These are phyloP conservation scores for Podospora tetraspora DNA, from an alignment of 495 filamentous ascomycete species.

Conservation along the genomic window DNA sequence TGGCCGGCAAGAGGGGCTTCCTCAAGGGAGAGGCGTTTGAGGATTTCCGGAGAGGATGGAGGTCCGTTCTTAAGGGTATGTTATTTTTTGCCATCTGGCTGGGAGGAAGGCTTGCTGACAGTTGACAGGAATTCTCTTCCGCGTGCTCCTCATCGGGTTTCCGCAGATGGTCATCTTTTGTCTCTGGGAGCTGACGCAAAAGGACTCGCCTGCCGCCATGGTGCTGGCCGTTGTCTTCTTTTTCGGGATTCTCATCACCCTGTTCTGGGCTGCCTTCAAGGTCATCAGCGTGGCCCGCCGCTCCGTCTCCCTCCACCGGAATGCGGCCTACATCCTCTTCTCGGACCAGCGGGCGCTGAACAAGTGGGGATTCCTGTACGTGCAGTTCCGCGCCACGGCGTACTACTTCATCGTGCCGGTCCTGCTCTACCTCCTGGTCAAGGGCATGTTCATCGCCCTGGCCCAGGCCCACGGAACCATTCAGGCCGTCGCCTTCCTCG, in stretches of 20 bases:
- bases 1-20: constrained; percentile 59
- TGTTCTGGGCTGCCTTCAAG: constrained; percentile 86
- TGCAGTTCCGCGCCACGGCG: constrained; percentile 92
- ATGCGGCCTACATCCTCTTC: constrained; percentile 95
- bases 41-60: constrained; percentile 90
- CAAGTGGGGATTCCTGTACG: constrained; percentile 98
- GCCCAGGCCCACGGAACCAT: constrained; percentile 66
- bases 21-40: constrained; percentile 85
- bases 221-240: constrained; percentile 88
- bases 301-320: constrained; percentile 87
- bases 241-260: constrained; percentile 68
- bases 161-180: constrained; percentile 89
- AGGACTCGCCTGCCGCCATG: constrained; percentile 82
- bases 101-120: neutral
- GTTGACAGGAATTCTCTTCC: constrained; percentile 81
- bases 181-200: constrained; percentile 86
- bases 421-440: constrained; percentile 73
- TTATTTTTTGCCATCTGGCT: neutral
- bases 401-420: constrained; percentile 94
- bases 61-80: constrained; percentile 33
- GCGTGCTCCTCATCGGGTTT: constrained; percentile 85
- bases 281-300: constrained; percentile 84
- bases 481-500: constrained; percentile 77
- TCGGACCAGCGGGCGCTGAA: constrained; percentile 88
- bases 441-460: constrained; percentile 87